phyloP scores from a whole-genome alignment of 139 green algal genomes.

The Gonium pectorale region DNA sequence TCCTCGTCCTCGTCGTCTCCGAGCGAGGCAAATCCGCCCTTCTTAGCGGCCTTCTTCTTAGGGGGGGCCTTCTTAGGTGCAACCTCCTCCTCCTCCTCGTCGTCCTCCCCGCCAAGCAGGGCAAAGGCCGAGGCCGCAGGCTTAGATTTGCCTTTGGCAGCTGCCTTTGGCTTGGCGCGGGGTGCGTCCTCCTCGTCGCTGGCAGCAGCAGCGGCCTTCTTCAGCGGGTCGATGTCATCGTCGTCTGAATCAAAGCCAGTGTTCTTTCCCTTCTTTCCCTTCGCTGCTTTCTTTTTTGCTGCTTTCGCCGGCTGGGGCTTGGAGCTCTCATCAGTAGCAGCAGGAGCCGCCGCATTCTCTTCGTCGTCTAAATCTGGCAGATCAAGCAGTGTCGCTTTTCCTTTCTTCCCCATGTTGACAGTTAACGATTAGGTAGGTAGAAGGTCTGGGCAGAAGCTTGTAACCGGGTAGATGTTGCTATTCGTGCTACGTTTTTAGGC shows the following conservation, averaged over 20 bases:
- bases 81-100: slow-evolving; percentile 50
- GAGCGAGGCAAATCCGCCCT: slow-evolving; percentile 54
- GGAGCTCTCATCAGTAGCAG: background rate
- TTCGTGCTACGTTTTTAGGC: too few relatives aligned
- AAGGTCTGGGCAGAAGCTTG: background rate
- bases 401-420: slow-evolving; percentile 60
- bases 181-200: slow-evolving; percentile 65
- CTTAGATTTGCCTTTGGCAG: slow-evolving; percentile 31
- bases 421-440: background rate
- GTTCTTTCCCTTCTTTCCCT: slow-evolving; percentile 76
- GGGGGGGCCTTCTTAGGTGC: slow-evolving; percentile 6
- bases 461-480: too few relatives aligned
- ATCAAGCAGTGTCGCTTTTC: slow-evolving; percentile 35
- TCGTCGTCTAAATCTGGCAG: slow-evolving; percentile 40
- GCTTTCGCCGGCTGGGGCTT: slow-evolving; percentile 30
- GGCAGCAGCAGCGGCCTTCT: background rate
- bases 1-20: slow-evolving; percentile 47
- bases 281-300: slow-evolving; percentile 73
- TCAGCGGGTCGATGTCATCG: slow-evolving; percentile 62
- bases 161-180: slow-evolving; percentile 60
- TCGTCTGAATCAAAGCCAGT: slow-evolving; percentile 61
- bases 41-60: slow-evolving; percentile 25
- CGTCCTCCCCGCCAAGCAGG: slow-evolving; percentile 61
- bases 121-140: slow-evolving; percentile 62
- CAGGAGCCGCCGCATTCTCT: background rate